These are phyloP conservation scores for Persicaria tinctoria DNA, from an alignment of 148 eudicot species.

Conservation along the genomic window DNA sequence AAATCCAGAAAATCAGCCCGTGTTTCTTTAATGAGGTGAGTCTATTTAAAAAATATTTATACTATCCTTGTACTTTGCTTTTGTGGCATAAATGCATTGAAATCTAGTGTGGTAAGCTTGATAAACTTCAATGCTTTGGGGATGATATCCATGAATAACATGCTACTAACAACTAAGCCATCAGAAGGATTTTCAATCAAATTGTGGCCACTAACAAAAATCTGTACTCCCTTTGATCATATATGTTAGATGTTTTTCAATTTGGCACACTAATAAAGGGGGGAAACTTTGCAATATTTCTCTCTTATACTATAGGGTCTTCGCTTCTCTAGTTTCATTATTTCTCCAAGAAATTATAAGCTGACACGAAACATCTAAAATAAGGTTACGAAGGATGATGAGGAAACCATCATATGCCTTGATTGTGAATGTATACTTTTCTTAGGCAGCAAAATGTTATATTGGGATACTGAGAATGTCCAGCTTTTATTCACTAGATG, in stretches of 20 bases:
- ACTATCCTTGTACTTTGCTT: conserved; percentile 5
- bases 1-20: conserved; percentile 56
- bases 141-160: too few species aligned
- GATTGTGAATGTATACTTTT: too few species aligned
- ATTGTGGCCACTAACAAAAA: not conserved
- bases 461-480: too few species aligned
- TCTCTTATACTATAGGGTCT: not conserved
- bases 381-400: not conserved
- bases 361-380: conserved; percentile 2
- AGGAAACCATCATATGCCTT: conserved; percentile 3
- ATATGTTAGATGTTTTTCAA: too few species aligned
- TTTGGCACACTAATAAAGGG: too few species aligned
- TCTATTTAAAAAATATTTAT: conserved; percentile 13
- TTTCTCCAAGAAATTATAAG: not conserved
- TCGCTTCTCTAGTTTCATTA: not conserved
- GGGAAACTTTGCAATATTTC: too few species aligned
- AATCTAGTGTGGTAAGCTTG: not conserved
- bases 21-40: conserved; percentile 67
- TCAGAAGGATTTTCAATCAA: too few species aligned
- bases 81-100: conserved; percentile 5
- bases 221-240: too few species aligned
- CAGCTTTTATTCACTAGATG: not conserved
- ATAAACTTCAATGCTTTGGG: not conserved
- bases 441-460: not conserved
- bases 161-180: too few species aligned